Conservation (phyloP, 2,329 filamentous ascomycete species). For the Cladorrhinum sp. region DNA sequence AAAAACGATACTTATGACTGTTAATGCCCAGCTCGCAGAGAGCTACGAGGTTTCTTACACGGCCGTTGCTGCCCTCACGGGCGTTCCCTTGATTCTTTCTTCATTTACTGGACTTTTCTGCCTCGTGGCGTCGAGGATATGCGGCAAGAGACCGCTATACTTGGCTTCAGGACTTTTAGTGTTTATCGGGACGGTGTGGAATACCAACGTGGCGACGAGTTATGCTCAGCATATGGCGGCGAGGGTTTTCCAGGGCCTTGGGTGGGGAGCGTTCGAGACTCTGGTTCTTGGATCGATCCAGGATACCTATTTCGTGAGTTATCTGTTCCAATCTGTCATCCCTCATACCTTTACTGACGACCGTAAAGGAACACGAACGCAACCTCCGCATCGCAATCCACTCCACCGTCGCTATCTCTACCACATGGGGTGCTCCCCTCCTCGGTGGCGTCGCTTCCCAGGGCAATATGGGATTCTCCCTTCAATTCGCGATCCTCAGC, state of each 20-base stretch:
- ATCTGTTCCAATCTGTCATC: neutral
- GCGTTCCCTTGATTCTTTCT: slow-evolving; percentile 50
- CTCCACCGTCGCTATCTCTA: slow-evolving; percentile 42
- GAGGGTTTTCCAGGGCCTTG: slow-evolving; percentile 53
- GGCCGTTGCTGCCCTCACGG: slow-evolving; percentile 48
- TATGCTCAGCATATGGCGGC: slow-evolving; percentile 50
- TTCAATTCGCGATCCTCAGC: slow-evolving; percentile 52
- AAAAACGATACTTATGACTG: slow-evolving; percentile 53
- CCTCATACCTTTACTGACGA: slow-evolving; percentile 26
- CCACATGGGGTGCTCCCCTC: slow-evolving; percentile 54
- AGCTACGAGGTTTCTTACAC: slow-evolving; percentile 46
- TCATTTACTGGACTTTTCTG: slow-evolving; percentile 44
- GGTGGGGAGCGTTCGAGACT: slow-evolving; percentile 58
- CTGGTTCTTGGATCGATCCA: slow-evolving; percentile 51
- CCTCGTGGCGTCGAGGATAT: slow-evolving; percentile 43
- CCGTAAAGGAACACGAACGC: slow-evolving; percentile 52
- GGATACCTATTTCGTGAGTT: slow-evolving; percentile 55
- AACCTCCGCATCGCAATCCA: slow-evolving; percentile 43
- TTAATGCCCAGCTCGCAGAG: slow-evolving; percentile 43
- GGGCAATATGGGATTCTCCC: slow-evolving; percentile 39
- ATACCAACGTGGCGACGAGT: slow-evolving; percentile 40
- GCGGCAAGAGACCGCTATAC: slow-evolving; percentile 54
- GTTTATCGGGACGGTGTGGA: slow-evolving; percentile 51
- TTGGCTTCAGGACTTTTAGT: slow-evolving; percentile 44
- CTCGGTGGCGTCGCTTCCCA: slow-evolving; percentile 49